These are phyloP conservation scores for Trichophyton benhamiae DNA, from an alignment of 2,329 filamentous ascomycete species.

Conservation along the genomic window DNA sequence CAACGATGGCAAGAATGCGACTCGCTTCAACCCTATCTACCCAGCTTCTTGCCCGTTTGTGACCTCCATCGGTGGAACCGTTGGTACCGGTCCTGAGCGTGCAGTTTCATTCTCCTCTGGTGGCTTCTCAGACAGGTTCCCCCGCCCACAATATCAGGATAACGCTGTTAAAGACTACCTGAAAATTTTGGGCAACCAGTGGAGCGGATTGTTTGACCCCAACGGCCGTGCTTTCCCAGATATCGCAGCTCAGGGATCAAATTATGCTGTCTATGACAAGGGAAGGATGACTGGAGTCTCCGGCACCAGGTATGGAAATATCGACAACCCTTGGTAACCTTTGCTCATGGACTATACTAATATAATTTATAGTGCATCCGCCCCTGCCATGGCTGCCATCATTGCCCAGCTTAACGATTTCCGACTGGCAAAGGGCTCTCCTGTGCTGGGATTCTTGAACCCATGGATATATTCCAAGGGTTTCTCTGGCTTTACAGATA, in stretches of 20 bases:
- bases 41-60: conserved; percentile 51
- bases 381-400: conserved; percentile 51
- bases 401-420: conserved; percentile 54
- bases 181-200: conserved; percentile 26
- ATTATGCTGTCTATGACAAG: conserved; percentile 31
- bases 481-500: conserved; percentile 37
- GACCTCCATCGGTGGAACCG: conserved; percentile 50
- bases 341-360: neutral
- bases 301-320: conserved; percentile 29
- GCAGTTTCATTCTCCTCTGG: conserved; percentile 40
- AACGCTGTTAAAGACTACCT: conserved; percentile 36
- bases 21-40: conserved; percentile 43
- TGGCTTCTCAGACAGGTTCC: conserved; percentile 40
- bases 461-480: conserved; percentile 46
- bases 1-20: conserved; percentile 44
- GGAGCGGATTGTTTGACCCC: conserved; percentile 37
- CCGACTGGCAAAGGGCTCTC: conserved; percentile 42
- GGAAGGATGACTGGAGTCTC: conserved; percentile 28
- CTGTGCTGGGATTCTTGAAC: conserved; percentile 48
- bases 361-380: conserved; percentile 37
- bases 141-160: conserved; percentile 37
- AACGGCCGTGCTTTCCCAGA: conserved; percentile 51
- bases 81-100: conserved; percentile 36
- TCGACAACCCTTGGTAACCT: neutral
- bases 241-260: conserved; percentile 44